phyloP scores from a whole-genome alignment of 352 stramenopile species.

The Aphanomyces cochlioides region DNA sequence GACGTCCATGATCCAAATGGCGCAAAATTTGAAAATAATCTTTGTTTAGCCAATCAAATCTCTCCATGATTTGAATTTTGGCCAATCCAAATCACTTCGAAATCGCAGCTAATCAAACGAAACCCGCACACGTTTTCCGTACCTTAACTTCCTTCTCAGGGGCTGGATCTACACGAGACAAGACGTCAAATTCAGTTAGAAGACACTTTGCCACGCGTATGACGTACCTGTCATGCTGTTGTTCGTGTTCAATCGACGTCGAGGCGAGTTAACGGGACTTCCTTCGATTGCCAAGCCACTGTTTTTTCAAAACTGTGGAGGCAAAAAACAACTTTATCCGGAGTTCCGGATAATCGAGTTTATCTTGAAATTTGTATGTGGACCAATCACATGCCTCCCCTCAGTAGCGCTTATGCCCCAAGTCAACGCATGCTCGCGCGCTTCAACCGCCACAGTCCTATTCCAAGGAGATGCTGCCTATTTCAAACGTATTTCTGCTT shows the following conservation, averaged over 20 bases:
- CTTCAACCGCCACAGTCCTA: neutral
- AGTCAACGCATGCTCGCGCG: neutral
- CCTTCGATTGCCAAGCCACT: neutral
- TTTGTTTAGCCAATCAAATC: slow-evolving; percentile 7
- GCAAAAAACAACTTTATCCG: neutral
- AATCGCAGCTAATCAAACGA: slow-evolving; percentile 3
- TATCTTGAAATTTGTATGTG: slow-evolving; percentile 11
- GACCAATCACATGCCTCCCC: slow-evolving; percentile 2
- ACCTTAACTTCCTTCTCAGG: neutral
- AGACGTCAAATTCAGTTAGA: neutral
- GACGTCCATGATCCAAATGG: neutral
- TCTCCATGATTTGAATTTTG: neutral
- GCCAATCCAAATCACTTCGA: neutral
- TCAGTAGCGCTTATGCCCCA: neutral
- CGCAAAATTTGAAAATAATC: neutral
- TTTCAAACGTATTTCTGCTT: no score
- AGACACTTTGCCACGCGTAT: neutral
- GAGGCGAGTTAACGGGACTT: no score
- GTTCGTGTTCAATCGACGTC: neutral
- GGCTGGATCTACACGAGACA: neutral
- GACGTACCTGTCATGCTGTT: slow-evolving; percentile 8
- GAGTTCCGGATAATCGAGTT: slow-evolving; percentile 1
- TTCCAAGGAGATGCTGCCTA: no score
- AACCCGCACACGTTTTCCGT: neutral
- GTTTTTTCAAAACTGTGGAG: slow-evolving; percentile 12